phyloP scores from a whole-genome alignment of 73 alveolate genomes.

The Durusdinium trenchii region DNA sequence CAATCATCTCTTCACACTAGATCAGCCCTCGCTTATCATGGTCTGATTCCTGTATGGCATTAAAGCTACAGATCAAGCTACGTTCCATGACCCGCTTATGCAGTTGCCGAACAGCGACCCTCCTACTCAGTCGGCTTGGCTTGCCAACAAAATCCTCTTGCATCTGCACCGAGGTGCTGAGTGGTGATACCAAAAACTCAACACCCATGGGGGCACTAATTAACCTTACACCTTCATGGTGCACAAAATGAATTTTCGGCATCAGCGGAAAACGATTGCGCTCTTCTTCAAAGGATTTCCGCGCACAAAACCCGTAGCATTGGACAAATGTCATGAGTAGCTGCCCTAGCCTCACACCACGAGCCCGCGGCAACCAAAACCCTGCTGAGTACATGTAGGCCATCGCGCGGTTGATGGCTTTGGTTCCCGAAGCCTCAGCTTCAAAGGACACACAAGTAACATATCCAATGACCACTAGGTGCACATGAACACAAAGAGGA shows the following conservation, averaged over 20 bases:
- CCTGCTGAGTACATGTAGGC: background rate
- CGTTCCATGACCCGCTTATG: background rate
- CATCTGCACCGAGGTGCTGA: background rate
- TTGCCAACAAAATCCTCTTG: constrained; percentile 42
- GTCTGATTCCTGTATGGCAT: background rate
- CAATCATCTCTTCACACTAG: background rate
- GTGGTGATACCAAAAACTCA: background rate
- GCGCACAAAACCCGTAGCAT: background rate
- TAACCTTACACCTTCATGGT: background rate
- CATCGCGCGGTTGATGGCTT: background rate
- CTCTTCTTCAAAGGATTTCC: background rate
- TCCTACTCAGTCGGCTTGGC: background rate
- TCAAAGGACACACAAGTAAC: too few species aligned
- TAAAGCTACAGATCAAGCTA: background rate
- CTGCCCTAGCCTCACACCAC: background rate
- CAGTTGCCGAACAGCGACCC: background rate
- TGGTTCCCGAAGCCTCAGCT: constrained; percentile 5
- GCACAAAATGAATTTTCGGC: background rate
- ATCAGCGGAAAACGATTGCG: background rate
- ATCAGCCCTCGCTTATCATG: background rate
- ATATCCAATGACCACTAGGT: too few species aligned
- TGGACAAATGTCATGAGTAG: background rate
- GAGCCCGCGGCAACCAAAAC: background rate
- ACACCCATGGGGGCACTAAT: background rate
- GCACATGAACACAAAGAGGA: too few species aligned